These are phyloP conservation scores for Xylaria sp. DNA, from an alignment of 2,329 filamentous ascomycete genomes.

Conservation along the genomic window DNA sequence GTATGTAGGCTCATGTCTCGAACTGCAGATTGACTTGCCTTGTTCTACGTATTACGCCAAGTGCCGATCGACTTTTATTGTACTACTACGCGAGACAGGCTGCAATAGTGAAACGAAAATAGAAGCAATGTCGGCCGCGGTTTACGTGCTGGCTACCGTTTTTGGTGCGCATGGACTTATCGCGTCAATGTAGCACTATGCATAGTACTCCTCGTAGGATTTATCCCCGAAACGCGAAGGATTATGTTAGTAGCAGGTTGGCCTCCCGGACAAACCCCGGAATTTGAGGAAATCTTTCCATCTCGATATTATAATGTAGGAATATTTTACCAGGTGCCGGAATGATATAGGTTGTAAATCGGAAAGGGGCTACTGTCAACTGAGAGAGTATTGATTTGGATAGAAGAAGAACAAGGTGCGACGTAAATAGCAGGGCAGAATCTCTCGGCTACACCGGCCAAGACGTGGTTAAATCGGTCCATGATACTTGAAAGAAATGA, in stretches of 20 bases:
- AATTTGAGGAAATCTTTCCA: background rate
- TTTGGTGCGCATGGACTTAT: background rate
- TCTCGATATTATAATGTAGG: background rate
- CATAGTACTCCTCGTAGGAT: background rate
- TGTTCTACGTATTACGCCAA: no score
- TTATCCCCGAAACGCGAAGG: background rate
- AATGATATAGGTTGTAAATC: background rate
- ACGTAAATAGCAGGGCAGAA: slow-evolving; percentile 12
- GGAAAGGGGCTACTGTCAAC: background rate
- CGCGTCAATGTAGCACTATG: background rate
- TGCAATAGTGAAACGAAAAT: no score
- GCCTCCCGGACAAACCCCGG: background rate
- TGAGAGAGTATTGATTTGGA: background rate
- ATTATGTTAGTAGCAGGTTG: background rate
- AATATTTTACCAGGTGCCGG: background rate
- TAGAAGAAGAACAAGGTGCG: background rate
- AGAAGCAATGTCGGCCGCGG: background rate
- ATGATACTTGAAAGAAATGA: background rate
- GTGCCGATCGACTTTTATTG: no score
- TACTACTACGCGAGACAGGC: no score
- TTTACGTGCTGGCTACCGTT: background rate
- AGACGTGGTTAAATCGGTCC: background rate
- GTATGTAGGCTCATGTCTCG: no score
- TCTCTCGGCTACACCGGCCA: slow-evolving; percentile 11
- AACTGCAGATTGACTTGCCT: no score